phyloP scores from a whole-genome alignment of 2,329 filamentous ascomycete species.

The Monosporascus sp. region DNA sequence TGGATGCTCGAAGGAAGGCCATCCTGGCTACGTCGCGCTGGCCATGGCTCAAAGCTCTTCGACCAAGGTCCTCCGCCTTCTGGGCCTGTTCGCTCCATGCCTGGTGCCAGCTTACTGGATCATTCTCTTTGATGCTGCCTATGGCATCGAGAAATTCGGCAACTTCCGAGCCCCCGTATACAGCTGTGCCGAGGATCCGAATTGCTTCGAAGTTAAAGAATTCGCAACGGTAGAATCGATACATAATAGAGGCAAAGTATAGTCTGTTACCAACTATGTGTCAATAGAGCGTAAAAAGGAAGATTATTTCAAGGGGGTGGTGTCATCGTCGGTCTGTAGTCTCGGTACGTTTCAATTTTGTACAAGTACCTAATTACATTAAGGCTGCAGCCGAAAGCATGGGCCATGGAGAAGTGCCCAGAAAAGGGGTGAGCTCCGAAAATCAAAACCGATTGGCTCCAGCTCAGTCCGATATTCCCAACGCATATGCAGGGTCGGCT shows the following conservation, averaged over 20 bases:
- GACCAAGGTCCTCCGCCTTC: conserved; percentile 18
- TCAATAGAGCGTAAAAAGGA: neutral
- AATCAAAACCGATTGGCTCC: too few relatives aligned
- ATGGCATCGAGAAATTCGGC: conserved; percentile 26
- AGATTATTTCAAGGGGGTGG: too few relatives aligned
- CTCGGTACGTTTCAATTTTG: too few relatives aligned
- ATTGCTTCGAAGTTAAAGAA: conserved; percentile 29
- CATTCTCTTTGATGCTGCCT: conserved; percentile 20
- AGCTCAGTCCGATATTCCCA: too few relatives aligned
- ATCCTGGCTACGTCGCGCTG: conserved; percentile 16
- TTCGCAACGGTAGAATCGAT: conserved; percentile 14
- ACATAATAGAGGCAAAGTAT: too few relatives aligned
- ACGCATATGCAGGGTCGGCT: too few relatives aligned
- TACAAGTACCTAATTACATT: too few relatives aligned
- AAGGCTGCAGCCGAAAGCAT: too few relatives aligned
- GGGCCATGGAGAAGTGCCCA: too few relatives aligned
- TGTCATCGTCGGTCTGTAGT: too few relatives aligned
- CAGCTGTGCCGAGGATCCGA: conserved; percentile 22
- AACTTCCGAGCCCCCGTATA: conserved; percentile 22
- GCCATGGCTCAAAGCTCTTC: conserved; percentile 15
- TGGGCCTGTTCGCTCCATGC: conserved; percentile 18
- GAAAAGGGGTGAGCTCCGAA: too few relatives aligned
- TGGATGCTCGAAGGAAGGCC: conserved; percentile 26
- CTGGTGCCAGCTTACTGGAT: conserved; percentile 25
- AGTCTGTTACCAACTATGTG: neutral